These are phyloP conservation scores for Lenzites betulinus DNA, from an alignment of 768 basidiomycete genomes.

Conservation along the genomic window DNA sequence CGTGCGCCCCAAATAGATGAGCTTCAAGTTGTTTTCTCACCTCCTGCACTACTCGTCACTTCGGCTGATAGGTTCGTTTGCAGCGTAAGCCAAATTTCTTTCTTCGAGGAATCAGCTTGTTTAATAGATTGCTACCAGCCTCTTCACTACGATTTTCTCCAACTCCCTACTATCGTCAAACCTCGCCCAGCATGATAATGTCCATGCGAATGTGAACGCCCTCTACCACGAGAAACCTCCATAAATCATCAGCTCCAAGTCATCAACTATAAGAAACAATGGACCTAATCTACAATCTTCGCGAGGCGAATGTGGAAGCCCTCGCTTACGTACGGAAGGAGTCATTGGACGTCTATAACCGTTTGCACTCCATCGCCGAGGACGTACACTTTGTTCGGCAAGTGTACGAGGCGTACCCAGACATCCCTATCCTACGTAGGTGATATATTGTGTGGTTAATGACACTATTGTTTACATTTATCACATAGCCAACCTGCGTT, in stretches of 20 bases:
- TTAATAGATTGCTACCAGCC: too few species aligned
- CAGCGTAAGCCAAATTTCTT: too few species aligned
- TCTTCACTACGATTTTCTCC: neutral
- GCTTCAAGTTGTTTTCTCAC: too few species aligned
- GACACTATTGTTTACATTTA: neutral
- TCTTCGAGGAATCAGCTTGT: too few species aligned
- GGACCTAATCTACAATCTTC: neutral
- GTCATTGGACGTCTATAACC: constrained; percentile 79
- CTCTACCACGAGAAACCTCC: neutral
- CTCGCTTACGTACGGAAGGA: constrained; percentile 64
- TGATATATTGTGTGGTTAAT: constrained; percentile 25
- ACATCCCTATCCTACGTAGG: constrained; percentile 59
- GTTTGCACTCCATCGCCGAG: constrained; percentile 81
- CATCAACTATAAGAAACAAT: neutral
- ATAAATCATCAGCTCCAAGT: neutral
- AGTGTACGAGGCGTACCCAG: constrained; percentile 49
- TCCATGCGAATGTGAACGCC: constrained; percentile 10
- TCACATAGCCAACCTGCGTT: constrained; percentile 80
- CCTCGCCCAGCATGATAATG: neutral
- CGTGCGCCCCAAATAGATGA: too few species aligned
- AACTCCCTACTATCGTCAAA: neutral
- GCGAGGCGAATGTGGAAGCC: constrained; percentile 24
- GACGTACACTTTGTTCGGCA: constrained; percentile 71
- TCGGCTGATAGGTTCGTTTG: too few species aligned
- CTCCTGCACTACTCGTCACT: too few species aligned